Conservation (phyloP, 2,329 filamentous ascomycete species). For the Colletotrichum costaricense region DNA sequence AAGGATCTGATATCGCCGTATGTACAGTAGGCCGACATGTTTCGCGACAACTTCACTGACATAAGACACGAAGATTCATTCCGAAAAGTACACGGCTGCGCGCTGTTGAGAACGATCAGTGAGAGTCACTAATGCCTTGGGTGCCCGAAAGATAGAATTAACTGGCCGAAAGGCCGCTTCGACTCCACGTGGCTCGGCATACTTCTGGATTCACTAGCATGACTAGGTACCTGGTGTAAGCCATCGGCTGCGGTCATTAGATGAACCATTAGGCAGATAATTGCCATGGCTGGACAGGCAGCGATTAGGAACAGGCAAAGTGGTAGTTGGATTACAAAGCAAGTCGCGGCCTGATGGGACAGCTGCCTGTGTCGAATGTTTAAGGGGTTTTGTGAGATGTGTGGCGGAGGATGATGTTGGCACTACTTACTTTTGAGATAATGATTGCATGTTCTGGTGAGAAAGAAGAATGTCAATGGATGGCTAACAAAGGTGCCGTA, state of each 20-base stretch:
- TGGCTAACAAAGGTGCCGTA: neutral
- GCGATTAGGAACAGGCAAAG: neutral
- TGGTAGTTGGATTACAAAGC: conserved; percentile 1
- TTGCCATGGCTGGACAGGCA: neutral
- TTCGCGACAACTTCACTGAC: neutral
- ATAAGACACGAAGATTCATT: neutral
- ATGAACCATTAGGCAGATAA: neutral
- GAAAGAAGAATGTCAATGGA: neutral
- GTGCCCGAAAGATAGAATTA: no score
- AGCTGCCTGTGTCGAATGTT: neutral
- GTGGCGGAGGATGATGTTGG: neutral
- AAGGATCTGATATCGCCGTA: neutral
- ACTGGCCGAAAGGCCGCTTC: no score
- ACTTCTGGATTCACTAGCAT: no score
- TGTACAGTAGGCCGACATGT: neutral
- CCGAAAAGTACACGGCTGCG: neutral
- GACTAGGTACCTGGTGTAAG: no score
- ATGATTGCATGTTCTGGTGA: neutral
- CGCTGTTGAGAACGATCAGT: neutral
- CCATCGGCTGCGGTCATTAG: neutral
- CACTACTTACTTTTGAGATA: neutral
- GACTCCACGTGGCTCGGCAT: no score
- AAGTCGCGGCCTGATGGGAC: neutral
- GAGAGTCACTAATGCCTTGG: neutral
- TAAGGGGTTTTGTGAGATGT: neutral